A percentile compares a stretch with the other conserved stretches of the same genome.
These are phyloP conservation scores for Ceratocystis papillata DNA, from an alignment of 2,329 filamentous ascomycete genomes.

Conservation along the genomic window DNA sequence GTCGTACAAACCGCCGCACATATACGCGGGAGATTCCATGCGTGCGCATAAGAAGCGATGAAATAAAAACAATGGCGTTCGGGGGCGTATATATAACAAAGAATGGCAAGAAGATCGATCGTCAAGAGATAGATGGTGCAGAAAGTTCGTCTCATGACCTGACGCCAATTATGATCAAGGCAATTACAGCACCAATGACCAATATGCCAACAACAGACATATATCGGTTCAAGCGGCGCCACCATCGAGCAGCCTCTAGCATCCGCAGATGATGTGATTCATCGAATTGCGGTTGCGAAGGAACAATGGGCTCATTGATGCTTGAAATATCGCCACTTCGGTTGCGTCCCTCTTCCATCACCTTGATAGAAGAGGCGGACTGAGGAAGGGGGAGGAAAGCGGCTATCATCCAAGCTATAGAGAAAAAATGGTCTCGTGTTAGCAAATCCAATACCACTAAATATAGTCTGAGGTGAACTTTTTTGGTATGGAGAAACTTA, in stretches of 20 bases:
- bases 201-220: conserved; percentile 48
- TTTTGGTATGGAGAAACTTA: conserved; percentile 33
- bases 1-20: conserved; percentile 15
- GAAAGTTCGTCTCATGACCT: conserved; percentile 26
- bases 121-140: not conserved
- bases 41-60: conserved; percentile 12
- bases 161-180: conserved; percentile 44
- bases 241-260: conserved; percentile 45
- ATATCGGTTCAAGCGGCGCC: conserved; percentile 47
- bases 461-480: conserved; percentile 14
- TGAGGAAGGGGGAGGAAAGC: conserved; percentile 61
- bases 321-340: conserved; percentile 17
- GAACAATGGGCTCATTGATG: conserved; percentile 13
- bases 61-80: conserved; percentile 21
- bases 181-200: conserved; percentile 42
- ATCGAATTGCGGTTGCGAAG: conserved; percentile 14
- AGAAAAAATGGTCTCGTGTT: conserved; percentile 22
- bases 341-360: conserved; percentile 38
- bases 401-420: conserved; percentile 65
- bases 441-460: conserved; percentile 26
- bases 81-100: not conserved
- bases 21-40: not conserved
- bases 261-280: conserved; percentile 25
- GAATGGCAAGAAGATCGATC: conserved; percentile 19
- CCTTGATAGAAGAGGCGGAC: conserved; percentile 41